Evolutionary conservation across 257 asterid genomes (phyloP).

Genomic region (Solanum chiquidenum): DNA sequence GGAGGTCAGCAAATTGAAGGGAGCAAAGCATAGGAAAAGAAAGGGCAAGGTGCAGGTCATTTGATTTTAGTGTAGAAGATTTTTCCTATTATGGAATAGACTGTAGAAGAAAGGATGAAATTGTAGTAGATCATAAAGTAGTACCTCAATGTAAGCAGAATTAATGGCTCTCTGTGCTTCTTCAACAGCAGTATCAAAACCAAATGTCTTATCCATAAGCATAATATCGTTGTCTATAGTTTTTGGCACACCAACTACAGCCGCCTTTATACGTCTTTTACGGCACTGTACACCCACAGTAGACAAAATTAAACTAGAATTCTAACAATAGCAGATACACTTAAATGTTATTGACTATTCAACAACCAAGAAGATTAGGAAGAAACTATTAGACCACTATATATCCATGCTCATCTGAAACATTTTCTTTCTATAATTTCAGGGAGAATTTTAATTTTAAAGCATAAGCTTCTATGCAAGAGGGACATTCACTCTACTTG

Average conservation of each 20-base stretch:
- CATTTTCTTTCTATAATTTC: background rate
- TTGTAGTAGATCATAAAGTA: background rate
- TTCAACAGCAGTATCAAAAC: slow-evolving; percentile 99
- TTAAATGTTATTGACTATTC: background rate
- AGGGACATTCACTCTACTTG: background rate
- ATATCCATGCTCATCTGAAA: background rate
- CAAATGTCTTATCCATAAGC: slow-evolving; percentile 95
- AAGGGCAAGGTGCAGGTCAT: background rate
- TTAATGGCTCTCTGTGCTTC: slow-evolving; percentile 97
- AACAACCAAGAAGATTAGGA: background rate
- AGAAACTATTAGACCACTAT: background rate
- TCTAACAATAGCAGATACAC: background rate
- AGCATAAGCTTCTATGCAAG: background rate
- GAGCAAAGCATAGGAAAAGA: background rate
- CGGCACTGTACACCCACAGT: slow-evolving; percentile 49
- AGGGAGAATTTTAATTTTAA: background rate
- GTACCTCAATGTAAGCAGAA: slow-evolving; percentile 87
- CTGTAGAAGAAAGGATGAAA: background rate
- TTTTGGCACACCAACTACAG: slow-evolving; percentile 97
- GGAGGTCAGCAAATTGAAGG: background rate
- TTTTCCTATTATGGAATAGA: background rate
- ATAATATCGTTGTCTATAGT: slow-evolving; percentile 93
- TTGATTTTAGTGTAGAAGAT: background rate
- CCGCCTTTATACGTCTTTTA: slow-evolving; percentile 51
- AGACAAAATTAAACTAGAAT: background rate